phyloP scores from a whole-genome alignment of 352 stramenopile genomes.

The Phytophthora colocasiae region DNA sequence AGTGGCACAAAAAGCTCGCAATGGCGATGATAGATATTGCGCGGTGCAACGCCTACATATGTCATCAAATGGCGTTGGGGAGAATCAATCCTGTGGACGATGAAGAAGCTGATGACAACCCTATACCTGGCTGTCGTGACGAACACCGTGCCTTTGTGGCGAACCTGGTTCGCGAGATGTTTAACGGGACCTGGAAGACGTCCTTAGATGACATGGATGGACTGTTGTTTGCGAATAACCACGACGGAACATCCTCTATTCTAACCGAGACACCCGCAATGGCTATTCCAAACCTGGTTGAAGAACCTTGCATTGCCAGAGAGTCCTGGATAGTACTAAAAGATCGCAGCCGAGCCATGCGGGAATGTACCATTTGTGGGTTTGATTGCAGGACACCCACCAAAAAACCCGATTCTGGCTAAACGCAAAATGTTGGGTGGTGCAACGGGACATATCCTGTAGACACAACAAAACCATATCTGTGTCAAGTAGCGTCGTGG shows the following conservation, averaged over 20 bases:
- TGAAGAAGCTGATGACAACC: background rate
- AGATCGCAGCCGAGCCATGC: conserved; percentile 2
- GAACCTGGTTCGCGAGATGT: background rate
- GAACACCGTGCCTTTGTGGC: background rate
- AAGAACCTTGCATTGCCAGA: background rate
- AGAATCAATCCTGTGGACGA: too few species aligned
- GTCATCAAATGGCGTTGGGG: background rate
- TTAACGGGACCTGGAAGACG: background rate
- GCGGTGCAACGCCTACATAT: conserved; percentile 4
- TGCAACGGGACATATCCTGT: conserved; percentile 3
- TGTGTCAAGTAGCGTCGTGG: conserved; percentile 3
- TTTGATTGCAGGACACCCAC: conserved; percentile 8
- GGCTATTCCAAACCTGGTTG: too few species aligned
- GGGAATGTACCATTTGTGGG: conserved; percentile 5
- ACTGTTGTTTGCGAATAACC: background rate
- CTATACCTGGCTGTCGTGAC: background rate
- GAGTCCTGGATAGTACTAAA: conserved; percentile 7
- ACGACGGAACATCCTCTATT: background rate
- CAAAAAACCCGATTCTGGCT: conserved; percentile 2
- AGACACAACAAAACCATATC: background rate
- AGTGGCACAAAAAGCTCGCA: conserved; percentile 18
- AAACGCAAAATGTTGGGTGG: background rate
- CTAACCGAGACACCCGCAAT: too few species aligned
- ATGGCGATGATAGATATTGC: conserved; percentile 3
- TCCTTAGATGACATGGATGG: background rate